Evolutionary conservation across 345 rosid genomes (phyloP).

Genomic region (Pistacia integerrima): DNA sequence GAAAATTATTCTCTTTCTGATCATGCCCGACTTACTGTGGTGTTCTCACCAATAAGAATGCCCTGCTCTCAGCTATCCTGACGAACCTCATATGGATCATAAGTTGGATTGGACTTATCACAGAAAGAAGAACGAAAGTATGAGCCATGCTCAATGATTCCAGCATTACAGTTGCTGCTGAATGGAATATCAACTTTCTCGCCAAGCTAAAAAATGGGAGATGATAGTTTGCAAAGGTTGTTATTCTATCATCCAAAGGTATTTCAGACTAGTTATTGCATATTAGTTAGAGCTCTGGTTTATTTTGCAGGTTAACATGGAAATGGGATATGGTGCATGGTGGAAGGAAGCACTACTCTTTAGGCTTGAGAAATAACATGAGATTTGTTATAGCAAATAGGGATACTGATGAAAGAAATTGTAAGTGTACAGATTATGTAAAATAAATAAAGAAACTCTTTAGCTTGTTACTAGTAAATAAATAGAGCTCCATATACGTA

Average conservation of each 20-base stretch:
- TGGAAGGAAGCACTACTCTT: not conserved
- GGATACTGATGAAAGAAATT: not conserved
- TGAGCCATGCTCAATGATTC: too few relatives aligned
- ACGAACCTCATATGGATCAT: constrained; percentile 5
- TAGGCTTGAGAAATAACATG: not conserved
- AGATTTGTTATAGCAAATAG: not conserved
- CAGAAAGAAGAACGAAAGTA: not conserved
- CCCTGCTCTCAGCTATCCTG: constrained; percentile 48
- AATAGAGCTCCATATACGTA: too few relatives aligned
- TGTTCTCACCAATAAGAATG: constrained; percentile 70
- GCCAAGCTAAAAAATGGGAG: too few relatives aligned
- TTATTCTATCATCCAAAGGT: not conserved
- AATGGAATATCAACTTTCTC: too few relatives aligned
- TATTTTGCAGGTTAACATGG: not conserved
- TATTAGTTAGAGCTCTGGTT: not conserved
- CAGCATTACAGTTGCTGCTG: too few relatives aligned
- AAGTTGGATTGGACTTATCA: not conserved
- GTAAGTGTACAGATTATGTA: not conserved
- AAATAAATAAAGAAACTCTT: not conserved
- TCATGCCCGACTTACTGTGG: constrained; percentile 75
- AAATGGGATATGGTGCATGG: not conserved
- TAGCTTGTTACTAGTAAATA: not conserved
- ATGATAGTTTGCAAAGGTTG: too few relatives aligned
- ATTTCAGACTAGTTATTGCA: not conserved
- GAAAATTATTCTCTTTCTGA: constrained; percentile 77